Base-by-base conservation (phyloP, 176 grass and related monocot species). In the Tillandsia leiboldiana region DNA sequence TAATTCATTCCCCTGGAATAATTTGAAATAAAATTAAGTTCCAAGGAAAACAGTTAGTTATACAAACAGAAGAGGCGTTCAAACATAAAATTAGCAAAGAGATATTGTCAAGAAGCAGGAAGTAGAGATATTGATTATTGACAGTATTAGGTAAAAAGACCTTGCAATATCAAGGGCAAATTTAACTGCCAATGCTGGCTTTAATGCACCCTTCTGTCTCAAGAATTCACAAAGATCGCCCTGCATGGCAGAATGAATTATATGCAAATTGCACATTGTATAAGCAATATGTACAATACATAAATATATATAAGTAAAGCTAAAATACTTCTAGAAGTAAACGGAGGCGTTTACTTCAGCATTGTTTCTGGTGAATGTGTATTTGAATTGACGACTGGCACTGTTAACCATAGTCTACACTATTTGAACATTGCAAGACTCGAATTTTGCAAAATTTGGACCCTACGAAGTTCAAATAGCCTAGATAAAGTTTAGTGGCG, bases 141-240 rank as follows among this genome's bases (percentile, higher is more conserved):
- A 8, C 54, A 22, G 4, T 42, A 17, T 17, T 59, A 59, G 14
- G 54, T 59, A 14, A 72, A 77, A 14, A 72, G 75, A 99, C 94
- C 89, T 93, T 63, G 94, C 89, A 93, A 99, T 90, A 85, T 99
- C 94, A 83, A 90, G 94, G 72, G 94, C 94, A 75, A 90, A 84
- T 78, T 84, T 89, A 61, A 99, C 81, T 74, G 94, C 94, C 69
- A 86, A 76, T 53, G 77, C 65, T 47, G 94, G 82, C 15, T 73
- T 73, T 17, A 99, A 20, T 51, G 87, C 74, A 79, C 83, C 72
- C 75, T 84, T 92, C 10, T 53, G 68, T 64, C 11, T 79, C 63
- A 99, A 79, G 56, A 87, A 86, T 59, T 77, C 79, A 69, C 84
- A 73, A 51, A 99, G 72, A 81, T 99, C 94, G 82, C 94, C 89